Conservation (phyloP, 139 green algal genomes). For the Tetraselmis striata region DNA sequence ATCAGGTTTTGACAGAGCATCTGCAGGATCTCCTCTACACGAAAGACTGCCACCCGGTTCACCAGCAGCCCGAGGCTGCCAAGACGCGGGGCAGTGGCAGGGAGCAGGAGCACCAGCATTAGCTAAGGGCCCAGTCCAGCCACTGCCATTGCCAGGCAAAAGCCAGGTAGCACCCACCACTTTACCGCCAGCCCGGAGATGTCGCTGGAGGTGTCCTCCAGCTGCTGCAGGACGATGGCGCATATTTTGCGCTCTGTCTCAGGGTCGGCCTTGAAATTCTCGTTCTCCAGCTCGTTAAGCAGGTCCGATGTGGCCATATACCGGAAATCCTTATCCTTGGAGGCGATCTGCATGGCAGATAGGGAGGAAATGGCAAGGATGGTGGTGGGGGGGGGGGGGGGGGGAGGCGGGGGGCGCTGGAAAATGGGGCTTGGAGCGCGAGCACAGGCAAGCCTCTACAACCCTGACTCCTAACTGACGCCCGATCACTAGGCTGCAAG, state of each 20-base stretch:
- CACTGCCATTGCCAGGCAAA: too few relatives aligned
- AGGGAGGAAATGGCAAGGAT: background rate
- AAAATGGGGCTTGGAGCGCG: too few relatives aligned
- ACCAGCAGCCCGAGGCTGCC: slow-evolving; percentile 76
- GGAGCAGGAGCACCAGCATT: background rate
- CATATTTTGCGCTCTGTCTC: slow-evolving; percentile 60
- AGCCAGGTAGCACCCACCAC: slow-evolving; percentile 61
- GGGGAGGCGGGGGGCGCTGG: too few relatives aligned
- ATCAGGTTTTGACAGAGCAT: slow-evolving; percentile 63
- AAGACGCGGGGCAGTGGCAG: background rate
- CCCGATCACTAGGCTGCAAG: too few relatives aligned
- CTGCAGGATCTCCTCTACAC: slow-evolving; percentile 52
- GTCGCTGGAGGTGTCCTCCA: slow-evolving; percentile 82
- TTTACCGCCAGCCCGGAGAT: slow-evolving; percentile 85
- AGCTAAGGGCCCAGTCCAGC: too few relatives aligned
- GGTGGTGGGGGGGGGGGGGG: too few relatives aligned
- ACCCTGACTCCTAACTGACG: too few relatives aligned
- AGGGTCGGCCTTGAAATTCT: slow-evolving; percentile 57
- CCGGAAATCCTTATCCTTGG: slow-evolving; percentile 72
- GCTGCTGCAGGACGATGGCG: slow-evolving; percentile 64
- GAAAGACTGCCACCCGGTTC: slow-evolving; percentile 53
- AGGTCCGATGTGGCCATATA: slow-evolving; percentile 95
- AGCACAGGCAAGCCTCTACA: too few relatives aligned
- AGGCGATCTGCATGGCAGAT: slow-evolving; percentile 38
- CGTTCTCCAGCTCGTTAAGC: slow-evolving; percentile 72